Evolutionary conservation across 2,329 filamentous ascomycete species (phyloP), one percentile per base, ranked within the genome.

Genomic region (Endoconidiophora laricicola): DNA sequence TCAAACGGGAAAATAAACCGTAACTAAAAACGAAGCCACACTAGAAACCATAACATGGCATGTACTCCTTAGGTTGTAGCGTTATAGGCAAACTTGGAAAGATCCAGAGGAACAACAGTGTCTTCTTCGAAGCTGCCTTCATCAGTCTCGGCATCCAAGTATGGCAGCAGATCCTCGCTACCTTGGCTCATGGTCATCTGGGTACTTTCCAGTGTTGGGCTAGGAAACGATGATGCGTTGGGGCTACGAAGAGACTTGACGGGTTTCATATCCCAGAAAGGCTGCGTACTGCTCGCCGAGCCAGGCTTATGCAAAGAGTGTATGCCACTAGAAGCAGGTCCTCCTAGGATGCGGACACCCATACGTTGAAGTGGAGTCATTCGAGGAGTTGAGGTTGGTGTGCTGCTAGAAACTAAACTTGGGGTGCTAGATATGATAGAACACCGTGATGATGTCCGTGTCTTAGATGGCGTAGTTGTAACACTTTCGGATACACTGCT

Each of bases 161-260:
- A 69, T 12, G 72, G 60, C 54, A 78, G 69, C 49, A 74, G 66
- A 51, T 79, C 75, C 58, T 79, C 75, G 56, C 74, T 78, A 12
- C 75, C 74, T 38, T 52, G 50, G 2, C 36, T 40, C 40, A 36
- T 29, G 14, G 20, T 45, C 20, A 29, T 10, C 43, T 45, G 42
- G 20, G 18, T 50, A 14, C 42, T 43, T 2, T 24, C 16, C 14
- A 16, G 37, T n/a, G 18, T 48, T 20, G 12, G n/a, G 10, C 5
- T n/a, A n/a, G 10, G 38, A 18, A 18, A 36, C 44, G 37, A n/a
- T 6, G 39, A 41, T 16, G 38, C 36, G 26, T 7, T n/a, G 22
- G 33, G 29, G 6, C 37, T 22, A 9, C 22, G 9, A 45, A 46
- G 33, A 43, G 50, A 47, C 12, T 41, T 50, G 24, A 46, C 26